A percentile compares a stretch with the other conserved stretches of the same genome.
phyloP scores from a whole-genome alignment of 306 rosid species.

The Hippophae rhamnoides region DNA sequence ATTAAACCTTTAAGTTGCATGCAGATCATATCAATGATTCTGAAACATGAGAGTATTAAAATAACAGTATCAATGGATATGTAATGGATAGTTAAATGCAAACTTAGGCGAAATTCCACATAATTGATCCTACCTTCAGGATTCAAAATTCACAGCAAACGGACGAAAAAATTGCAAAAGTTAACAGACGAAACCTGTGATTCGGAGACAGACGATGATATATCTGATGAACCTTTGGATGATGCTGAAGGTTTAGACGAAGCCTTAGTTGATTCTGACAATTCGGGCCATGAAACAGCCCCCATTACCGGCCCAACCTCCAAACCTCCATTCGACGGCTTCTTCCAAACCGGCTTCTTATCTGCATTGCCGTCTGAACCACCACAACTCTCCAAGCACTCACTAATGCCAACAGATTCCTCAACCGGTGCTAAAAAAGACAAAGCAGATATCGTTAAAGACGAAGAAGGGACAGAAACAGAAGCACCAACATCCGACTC shows the following conservation, averaged over 20 bases:
- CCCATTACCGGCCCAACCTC: constrained; percentile 64
- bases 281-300: constrained; percentile 58
- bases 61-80: too few species aligned
- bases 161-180: neutral
- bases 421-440: constrained; percentile 23
- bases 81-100: too few species aligned
- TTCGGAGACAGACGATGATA: constrained; percentile 31
- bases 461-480: neutral
- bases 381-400: constrained; percentile 28
- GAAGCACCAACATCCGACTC: constrained; percentile 22
- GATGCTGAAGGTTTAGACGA: constrained; percentile 44
- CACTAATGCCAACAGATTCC: constrained; percentile 21
- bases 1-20: too few species aligned
- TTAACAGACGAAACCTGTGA: constrained; percentile 47
- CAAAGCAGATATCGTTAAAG: constrained; percentile 18
- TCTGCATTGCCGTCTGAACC: constrained; percentile 29
- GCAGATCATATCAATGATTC: too few species aligned
- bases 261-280: constrained; percentile 51
- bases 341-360: constrained; percentile 70
- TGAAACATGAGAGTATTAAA: too few species aligned
- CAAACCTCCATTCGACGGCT: constrained; percentile 43
- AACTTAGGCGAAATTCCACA: too few species aligned
- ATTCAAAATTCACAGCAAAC: too few species aligned
- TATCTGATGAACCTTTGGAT: constrained; percentile 44
- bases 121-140: too few species aligned